Evolutionary conservation across 1,284 basidiomycete genomes (phyloP).

Genomic region (Rhodofomes roseus): DNA sequence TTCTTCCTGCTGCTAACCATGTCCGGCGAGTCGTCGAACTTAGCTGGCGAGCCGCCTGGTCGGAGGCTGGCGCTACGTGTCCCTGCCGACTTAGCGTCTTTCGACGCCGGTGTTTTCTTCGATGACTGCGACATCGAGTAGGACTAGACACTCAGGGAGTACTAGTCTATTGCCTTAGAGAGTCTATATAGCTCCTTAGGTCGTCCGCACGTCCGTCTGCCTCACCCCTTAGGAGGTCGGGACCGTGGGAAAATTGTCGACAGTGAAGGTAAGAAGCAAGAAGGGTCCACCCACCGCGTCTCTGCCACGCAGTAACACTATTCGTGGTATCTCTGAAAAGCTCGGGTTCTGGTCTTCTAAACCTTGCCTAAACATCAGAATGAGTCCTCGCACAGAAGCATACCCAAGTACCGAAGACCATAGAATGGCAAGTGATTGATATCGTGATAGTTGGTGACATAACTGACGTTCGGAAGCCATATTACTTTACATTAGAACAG

Average conservation of each 20-base stretch:
- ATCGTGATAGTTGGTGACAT: too few species aligned
- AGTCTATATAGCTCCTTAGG: background rate
- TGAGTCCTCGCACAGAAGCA: too few species aligned
- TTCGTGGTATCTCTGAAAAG: too few species aligned
- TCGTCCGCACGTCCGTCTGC: background rate
- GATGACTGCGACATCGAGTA: background rate
- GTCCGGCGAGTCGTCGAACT: background rate
- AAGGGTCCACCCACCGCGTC: slow-evolving; percentile 1
- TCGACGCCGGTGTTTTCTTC: background rate
- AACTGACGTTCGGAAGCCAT: too few species aligned
- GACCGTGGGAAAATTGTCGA: background rate
- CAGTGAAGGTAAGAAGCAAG: background rate
- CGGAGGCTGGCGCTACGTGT: background rate
- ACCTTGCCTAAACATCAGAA: too few species aligned
- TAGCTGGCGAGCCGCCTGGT: background rate
- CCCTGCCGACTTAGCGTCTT: background rate
- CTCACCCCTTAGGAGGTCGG: background rate
- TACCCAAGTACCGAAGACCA: too few species aligned
- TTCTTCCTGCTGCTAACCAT: background rate
- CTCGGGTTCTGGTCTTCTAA: too few species aligned
- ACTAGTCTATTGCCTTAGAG: background rate
- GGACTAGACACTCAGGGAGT: background rate
- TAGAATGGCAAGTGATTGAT: too few species aligned
- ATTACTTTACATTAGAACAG: too few species aligned
- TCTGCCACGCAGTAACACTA: too few species aligned